A percentile compares a stretch with the other conserved stretches of the same genome.
Conservation (phyloP, 768 basidiomycete genomes). For the Mrakia gelida region DNA sequence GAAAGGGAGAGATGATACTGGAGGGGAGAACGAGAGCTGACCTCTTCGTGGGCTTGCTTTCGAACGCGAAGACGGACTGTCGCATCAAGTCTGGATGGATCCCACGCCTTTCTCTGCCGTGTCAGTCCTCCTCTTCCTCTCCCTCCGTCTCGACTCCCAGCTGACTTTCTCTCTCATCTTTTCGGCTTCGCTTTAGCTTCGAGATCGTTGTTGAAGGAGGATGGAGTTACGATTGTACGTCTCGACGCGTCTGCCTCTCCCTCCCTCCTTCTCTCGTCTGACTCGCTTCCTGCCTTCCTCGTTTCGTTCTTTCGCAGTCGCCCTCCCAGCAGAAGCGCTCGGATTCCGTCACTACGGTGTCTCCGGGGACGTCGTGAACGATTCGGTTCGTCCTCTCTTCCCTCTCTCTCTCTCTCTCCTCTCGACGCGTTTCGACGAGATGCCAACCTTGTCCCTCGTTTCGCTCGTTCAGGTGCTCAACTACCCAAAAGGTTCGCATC, state of each 20-base stretch:
- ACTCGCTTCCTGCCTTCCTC: neutral
- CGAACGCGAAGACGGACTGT: neutral
- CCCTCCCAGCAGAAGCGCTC: neutral
- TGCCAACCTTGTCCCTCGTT: neutral
- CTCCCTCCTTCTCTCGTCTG: neutral
- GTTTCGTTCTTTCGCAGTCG: neutral
- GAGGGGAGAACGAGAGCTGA: no score
- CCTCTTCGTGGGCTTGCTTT: no score
- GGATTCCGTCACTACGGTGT: constrained; percentile 2
- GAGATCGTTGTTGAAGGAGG: neutral
- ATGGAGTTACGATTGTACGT: constrained; percentile 3
- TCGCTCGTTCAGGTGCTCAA: neutral
- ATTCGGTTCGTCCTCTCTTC: neutral
- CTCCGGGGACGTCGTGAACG: neutral
- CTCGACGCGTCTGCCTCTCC: neutral
- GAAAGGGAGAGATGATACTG: no score
- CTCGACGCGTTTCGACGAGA: neutral
- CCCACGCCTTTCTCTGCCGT: neutral
- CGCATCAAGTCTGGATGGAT: neutral
- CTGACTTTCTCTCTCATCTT: neutral
- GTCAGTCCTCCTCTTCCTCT: neutral
- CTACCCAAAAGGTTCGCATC: neutral
- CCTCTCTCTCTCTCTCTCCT: neutral
- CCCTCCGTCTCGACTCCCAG: neutral
- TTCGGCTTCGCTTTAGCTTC: neutral